Evolutionary conservation across 305 asterid species (phyloP).

Genomic region (Euphrasia arctica): DNA sequence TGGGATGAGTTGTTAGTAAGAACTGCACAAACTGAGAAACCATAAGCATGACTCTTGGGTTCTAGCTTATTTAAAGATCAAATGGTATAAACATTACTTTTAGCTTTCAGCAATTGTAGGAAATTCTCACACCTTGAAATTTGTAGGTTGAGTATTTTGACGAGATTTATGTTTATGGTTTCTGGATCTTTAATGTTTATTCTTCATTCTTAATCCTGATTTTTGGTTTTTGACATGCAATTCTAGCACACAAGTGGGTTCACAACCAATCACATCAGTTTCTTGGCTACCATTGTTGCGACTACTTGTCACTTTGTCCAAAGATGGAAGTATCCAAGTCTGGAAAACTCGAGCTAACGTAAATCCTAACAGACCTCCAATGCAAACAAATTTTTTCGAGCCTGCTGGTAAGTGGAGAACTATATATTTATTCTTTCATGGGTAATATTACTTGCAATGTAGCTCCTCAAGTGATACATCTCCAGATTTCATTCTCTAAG

Average conservation of each 20-base stretch:
- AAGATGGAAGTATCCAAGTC: constrained; percentile 95
- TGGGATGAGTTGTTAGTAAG: constrained; percentile 16
- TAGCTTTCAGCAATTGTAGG: constrained; percentile 21
- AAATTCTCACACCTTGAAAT: constrained; percentile 17
- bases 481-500: constrained; percentile 21
- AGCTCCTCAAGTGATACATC: constrained; percentile 23
- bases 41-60: neutral
- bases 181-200: constrained; percentile 15
- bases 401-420: constrained; percentile 78
- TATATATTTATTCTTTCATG: constrained; percentile 20
- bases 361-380: constrained; percentile 92
- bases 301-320: constrained; percentile 87
- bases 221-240: constrained; percentile 31
- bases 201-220: constrained; percentile 28
- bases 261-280: constrained; percentile 96
- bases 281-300: constrained; percentile 91
- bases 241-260: constrained; percentile 96
- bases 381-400: constrained; percentile 96
- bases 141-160: constrained; percentile 18
- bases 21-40: constrained; percentile 2
- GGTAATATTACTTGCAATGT: constrained; percentile 17
- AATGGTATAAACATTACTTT: constrained; percentile 17
- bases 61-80: constrained; percentile 20
- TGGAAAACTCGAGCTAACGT: constrained; percentile 90
- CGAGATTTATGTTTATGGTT: constrained; percentile 7